A percentile compares a stretch with the other conserved stretches of the same genome.
phyloP scores from a whole-genome alignment of 805 yeast species.

The Yarrowia hollandica region DNA sequence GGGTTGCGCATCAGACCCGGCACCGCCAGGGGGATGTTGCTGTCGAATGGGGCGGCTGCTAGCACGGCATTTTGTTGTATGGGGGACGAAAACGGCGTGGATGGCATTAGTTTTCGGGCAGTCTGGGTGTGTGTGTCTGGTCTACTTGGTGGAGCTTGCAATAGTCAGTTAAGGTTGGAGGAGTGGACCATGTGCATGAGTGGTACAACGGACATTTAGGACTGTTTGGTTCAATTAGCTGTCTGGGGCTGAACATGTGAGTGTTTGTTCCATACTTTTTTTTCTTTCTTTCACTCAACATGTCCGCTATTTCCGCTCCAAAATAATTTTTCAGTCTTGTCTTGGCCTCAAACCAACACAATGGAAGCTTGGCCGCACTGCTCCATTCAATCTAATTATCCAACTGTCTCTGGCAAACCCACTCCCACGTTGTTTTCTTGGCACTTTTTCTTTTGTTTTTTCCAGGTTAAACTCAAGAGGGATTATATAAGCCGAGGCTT shows the following conservation, averaged over 20 bases:
- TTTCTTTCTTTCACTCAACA: too few relatives aligned
- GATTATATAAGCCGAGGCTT: not conserved
- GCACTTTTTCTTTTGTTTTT: not conserved
- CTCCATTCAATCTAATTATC: too few relatives aligned
- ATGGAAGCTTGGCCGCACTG: too few relatives aligned
- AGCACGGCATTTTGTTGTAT: constrained; percentile 27
- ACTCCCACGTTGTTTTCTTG: not conserved
- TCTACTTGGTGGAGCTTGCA: too few relatives aligned
- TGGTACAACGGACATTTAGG: too few relatives aligned
- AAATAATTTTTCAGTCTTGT: too few relatives aligned
- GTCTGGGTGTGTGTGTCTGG: too few relatives aligned
- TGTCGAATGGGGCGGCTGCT: constrained; percentile 12
- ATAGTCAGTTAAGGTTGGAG: constrained; percentile 12
- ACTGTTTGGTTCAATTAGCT: too few relatives aligned
- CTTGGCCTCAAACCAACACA: too few relatives aligned
- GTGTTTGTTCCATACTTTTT: too few relatives aligned
- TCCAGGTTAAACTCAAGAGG: not conserved
- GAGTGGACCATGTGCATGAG: not conserved
- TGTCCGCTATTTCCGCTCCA: too few relatives aligned
- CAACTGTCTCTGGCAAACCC: not conserved
- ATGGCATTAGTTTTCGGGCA: constrained; percentile 6
- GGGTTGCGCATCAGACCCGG: constrained; percentile 22
- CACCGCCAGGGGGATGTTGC: constrained; percentile 21
- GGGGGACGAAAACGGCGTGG: constrained; percentile 28
- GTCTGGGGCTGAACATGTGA: too few relatives aligned